Percentiles rank a stretch among this genome's conserved stretches.
Conservation (phyloP, 768 basidiomycete species). For the Kondoa malvinella region DNA sequence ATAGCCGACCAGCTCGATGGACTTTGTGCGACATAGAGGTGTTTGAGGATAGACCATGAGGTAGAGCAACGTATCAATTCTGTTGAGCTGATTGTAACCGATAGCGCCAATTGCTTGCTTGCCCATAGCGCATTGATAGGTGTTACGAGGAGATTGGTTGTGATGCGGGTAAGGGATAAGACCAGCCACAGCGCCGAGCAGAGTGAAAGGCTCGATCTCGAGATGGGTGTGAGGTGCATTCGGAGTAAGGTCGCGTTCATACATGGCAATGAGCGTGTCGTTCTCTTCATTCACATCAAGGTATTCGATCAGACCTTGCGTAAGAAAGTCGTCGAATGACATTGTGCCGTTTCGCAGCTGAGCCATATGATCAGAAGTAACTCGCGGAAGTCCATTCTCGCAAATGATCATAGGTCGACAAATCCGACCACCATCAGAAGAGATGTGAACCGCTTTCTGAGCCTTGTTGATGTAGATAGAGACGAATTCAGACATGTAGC, state of each 20-base stretch:
- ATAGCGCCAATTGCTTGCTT: slow-evolving; percentile 99
- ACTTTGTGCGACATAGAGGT: slow-evolving; percentile 98
- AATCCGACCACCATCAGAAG: slow-evolving; percentile 90
- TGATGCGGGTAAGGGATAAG: slow-evolving; percentile 98
- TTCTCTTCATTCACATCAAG: slow-evolving; percentile 99
- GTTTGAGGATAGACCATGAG: slow-evolving; percentile 95
- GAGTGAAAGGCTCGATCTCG: slow-evolving; percentile 95
- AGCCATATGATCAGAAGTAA: slow-evolving; percentile 59
- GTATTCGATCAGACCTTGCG: slow-evolving; percentile 85
- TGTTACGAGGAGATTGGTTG: slow-evolving; percentile 97
- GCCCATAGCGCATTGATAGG: slow-evolving; percentile 99
- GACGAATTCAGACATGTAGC: slow-evolving; percentile 87
- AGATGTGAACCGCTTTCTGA: slow-evolving; percentile 85
- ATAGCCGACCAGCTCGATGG: slow-evolving; percentile 90
- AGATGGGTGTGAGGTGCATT: slow-evolving; percentile 61
- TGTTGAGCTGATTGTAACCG: slow-evolving; percentile 89
- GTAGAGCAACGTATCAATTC: slow-evolving; percentile 96
- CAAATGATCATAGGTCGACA: slow-evolving; percentile 96
- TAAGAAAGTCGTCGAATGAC: slow-evolving; percentile 85
- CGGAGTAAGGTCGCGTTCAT: slow-evolving; percentile 67
- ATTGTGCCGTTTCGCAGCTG: slow-evolving; percentile 59
- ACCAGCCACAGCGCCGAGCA: slow-evolving; percentile 92
- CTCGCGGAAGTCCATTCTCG: slow-evolving; percentile 57
- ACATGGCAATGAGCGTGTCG: slow-evolving; percentile 85
- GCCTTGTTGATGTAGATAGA: slow-evolving; percentile 91